Evolutionary conservation across 2,329 filamentous ascomycete genomes (phyloP).

Genomic region (Amylocarpus encephaloides): DNA sequence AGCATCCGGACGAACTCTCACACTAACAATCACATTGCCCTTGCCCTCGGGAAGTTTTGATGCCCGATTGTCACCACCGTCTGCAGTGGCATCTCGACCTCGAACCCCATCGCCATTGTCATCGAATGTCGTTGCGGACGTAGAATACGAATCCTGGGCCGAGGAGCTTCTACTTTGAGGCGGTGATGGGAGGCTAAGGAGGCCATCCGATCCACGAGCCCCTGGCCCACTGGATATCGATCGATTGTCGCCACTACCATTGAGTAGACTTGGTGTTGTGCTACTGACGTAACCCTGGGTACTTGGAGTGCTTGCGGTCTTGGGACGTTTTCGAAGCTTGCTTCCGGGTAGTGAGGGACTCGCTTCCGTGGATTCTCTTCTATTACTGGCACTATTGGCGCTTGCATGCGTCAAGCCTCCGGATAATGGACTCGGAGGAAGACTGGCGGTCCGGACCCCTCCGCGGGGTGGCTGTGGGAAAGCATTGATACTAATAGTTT

Average conservation of each 20-base stretch:
- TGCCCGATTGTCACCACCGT: slow-evolving; percentile 31
- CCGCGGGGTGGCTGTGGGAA: slow-evolving; percentile 82
- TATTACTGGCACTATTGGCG: slow-evolving; percentile 9
- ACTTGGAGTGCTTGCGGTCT: slow-evolving; percentile 30
- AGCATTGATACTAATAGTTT: slow-evolving; percentile 86
- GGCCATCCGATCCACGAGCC: slow-evolving; percentile 64
- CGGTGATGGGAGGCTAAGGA: slow-evolving; percentile 73
- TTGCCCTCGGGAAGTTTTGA: slow-evolving; percentile 63
- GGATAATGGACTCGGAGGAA: slow-evolving; percentile 56
- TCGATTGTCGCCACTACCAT: slow-evolving; percentile 71
- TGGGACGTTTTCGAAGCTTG: slow-evolving; percentile 26
- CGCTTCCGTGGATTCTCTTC: slow-evolving; percentile 22
- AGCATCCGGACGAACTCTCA: slow-evolving; percentile 82
- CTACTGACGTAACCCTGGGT: slow-evolving; percentile 31
- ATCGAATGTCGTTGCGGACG: slow-evolving; percentile 82
- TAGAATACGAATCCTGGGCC: slow-evolving; percentile 86
- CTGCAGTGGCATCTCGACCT: slow-evolving; percentile 23
- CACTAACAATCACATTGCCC: slow-evolving; percentile 93
- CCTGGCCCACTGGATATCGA: slow-evolving; percentile 57
- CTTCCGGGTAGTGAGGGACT: slow-evolving; percentile 15
- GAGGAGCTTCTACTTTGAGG: slow-evolving; percentile 88
- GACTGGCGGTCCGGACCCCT: slow-evolving; percentile 50
- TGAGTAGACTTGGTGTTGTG: slow-evolving; percentile 66
- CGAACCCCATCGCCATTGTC: slow-evolving; percentile 57
- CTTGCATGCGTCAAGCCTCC: slow-evolving; percentile 34